Evolutionary conservation across 768 basidiomycete genomes (phyloP).

Genomic region (Agaricus blazei): DNA sequence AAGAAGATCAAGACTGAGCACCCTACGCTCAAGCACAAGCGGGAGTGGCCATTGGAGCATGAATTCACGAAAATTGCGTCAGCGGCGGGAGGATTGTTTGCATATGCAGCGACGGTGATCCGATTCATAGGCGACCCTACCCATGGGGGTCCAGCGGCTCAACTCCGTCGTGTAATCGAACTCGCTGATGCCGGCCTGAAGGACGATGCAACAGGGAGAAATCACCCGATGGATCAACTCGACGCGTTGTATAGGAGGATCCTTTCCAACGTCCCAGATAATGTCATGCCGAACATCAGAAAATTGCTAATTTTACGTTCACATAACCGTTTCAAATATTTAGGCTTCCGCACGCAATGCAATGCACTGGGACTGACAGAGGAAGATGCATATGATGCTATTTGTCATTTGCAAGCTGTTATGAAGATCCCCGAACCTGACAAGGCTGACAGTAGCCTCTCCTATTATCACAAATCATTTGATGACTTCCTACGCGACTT

Average conservation of each 20-base stretch:
- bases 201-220: neutral
- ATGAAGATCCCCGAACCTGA: neutral
- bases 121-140: constrained; percentile 15
- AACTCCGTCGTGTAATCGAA: neutral
- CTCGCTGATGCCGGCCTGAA: neutral
- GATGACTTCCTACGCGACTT: neutral
- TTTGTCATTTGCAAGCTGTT: neutral
- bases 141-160: neutral
- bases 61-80: constrained; percentile 11
- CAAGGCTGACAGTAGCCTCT: neutral
- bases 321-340: too few relatives aligned
- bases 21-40: neutral
- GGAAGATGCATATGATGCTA: neutral
- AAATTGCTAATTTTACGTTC: neutral
- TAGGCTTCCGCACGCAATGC: neutral
- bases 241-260: neutral
- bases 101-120: constrained; percentile 19
- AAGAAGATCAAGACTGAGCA: constrained; percentile 5
- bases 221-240: neutral
- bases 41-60: constrained; percentile 15
- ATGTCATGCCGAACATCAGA: neutral
- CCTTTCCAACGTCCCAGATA: neutral
- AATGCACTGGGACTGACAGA: neutral
- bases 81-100: constrained; percentile 20
- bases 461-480: neutral